These are phyloP conservation scores for Aspergillus steynii DNA, from an alignment of 495 filamentous ascomycete species.

Conservation along the genomic window DNA sequence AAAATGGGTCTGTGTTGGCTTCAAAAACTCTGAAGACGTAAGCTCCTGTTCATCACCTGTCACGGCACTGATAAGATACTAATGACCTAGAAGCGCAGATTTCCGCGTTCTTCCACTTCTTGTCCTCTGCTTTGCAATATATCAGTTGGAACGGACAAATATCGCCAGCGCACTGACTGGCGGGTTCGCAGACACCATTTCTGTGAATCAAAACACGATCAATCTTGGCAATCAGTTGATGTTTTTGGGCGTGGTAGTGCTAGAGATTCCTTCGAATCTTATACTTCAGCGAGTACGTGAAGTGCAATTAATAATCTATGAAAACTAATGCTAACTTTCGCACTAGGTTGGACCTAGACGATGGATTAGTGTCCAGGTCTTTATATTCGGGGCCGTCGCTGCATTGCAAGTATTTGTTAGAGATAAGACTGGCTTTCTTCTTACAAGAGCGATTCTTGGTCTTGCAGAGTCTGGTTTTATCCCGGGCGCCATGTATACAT, in stretches of 20 bases:
- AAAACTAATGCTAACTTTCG: too few species aligned
- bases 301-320: too few species aligned
- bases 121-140: slow-evolving; percentile 48
- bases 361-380: slow-evolving; percentile 54
- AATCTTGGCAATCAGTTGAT: slow-evolving; percentile 57
- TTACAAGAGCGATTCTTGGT: slow-evolving; percentile 48
- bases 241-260: slow-evolving; percentile 50
- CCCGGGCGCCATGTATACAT: slow-evolving; percentile 54
- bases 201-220: slow-evolving; percentile 51
- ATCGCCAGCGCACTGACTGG: slow-evolving; percentile 47
- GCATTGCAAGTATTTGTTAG: slow-evolving; percentile 54
- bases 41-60: neutral
- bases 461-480: slow-evolving; percentile 58
- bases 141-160: slow-evolving; percentile 51
- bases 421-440: slow-evolving; percentile 42
- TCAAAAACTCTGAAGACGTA: neutral
- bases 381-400: slow-evolving; percentile 53
- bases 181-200: slow-evolving; percentile 43
- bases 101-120: slow-evolving; percentile 47
- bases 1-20: neutral
- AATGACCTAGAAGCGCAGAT: slow-evolving; percentile 28
- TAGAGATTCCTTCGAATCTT: slow-evolving; percentile 57
- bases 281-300: slow-evolving; percentile 28
- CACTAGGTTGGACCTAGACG: slow-evolving; percentile 46
- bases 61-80: neutral